A percentile compares a stretch with the other conserved stretches of the same genome.
These are phyloP conservation scores for Hypericum androsaemum DNA, from an alignment of 345 rosid genomes.

Conservation along the genomic window DNA sequence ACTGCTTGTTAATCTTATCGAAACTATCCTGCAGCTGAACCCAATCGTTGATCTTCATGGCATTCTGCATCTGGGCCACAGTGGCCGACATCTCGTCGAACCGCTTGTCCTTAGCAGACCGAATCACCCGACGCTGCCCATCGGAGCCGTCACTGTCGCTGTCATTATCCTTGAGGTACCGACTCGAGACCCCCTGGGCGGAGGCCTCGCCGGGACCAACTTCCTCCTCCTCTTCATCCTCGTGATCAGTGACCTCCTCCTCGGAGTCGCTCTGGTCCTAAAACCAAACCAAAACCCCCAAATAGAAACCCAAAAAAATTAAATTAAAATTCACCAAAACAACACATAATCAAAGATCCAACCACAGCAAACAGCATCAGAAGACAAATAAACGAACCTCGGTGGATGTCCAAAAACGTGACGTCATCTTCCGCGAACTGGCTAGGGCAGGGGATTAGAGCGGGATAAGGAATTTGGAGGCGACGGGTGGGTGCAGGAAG, in stretches of 20 bases:
- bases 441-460: no score
- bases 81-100: slow-evolving; percentile 72
- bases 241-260: slow-evolving; percentile 42
- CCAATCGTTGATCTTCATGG: slow-evolving; percentile 96
- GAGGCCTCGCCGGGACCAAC: slow-evolving; percentile 25
- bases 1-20: slow-evolving; percentile 89
- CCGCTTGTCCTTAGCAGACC: slow-evolving; percentile 85
- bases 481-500: no score
- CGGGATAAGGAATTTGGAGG: no score
- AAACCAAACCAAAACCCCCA: no score
- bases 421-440: no score
- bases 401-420: no score
- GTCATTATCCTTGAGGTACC: slow-evolving; percentile 42
- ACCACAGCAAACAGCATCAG: no score
- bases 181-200: slow-evolving; percentile 23
- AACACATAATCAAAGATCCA: no score
- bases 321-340: no score
- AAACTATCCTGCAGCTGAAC: slow-evolving; percentile 76
- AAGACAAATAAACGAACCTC: no score
- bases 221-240: slow-evolving; percentile 33
- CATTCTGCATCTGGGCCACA: slow-evolving; percentile 82
- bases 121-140: slow-evolving; percentile 56
- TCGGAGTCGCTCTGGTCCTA: slow-evolving; percentile 15
- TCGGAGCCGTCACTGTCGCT: slow-evolving; percentile 72
- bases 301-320: no score